Conservation (phyloP, 2,329 filamentous ascomycete species). For the Calonectria naviculata region DNA sequence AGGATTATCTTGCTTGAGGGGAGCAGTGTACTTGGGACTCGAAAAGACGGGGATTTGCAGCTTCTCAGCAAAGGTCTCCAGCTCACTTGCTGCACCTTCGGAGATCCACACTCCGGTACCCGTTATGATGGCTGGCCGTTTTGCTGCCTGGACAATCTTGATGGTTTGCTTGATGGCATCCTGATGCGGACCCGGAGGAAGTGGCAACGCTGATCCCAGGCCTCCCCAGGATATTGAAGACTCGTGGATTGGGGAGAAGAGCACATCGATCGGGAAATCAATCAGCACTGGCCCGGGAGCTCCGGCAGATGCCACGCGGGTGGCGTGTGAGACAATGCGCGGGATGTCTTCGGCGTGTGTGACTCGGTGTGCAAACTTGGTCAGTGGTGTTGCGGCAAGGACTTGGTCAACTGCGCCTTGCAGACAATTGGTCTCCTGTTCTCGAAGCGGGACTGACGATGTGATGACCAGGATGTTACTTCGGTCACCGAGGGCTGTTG, state of each 20-base stretch:
- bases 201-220: neutral
- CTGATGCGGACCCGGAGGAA: neutral
- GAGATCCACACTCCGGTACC: neutral
- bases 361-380: neutral
- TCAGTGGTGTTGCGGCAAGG: neutral
- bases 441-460: neutral
- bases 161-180: neutral
- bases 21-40: neutral
- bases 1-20: neutral
- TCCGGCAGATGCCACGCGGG: neutral
- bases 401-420: neutral
- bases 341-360: neutral
- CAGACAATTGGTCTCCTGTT: neutral
- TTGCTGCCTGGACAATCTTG: neutral
- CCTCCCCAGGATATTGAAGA: neutral
- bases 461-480: slow-evolving; percentile 1
- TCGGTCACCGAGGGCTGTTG: neutral
- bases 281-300: neutral
- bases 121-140: neutral
- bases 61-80: neutral
- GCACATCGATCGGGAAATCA: neutral
- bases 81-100: neutral
- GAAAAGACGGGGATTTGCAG: neutral
- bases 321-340: neutral
- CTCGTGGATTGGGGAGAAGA: neutral